Evolutionary conservation across 2,329 filamentous ascomycete species (phyloP).

Genomic region (Curvularia eragrostidis): DNA sequence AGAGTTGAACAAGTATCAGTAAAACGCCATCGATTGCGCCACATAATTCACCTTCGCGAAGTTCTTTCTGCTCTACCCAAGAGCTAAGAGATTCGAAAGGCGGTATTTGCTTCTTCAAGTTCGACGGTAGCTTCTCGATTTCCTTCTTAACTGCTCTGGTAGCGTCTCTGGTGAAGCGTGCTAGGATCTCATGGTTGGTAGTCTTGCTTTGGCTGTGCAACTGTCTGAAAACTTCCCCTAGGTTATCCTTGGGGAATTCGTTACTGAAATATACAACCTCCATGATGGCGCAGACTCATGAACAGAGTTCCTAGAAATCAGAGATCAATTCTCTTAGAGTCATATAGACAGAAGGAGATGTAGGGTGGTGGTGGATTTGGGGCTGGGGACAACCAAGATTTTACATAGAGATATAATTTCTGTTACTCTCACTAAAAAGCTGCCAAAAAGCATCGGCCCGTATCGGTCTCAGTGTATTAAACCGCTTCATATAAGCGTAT

Average conservation of each 20-base stretch:
- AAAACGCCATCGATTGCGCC: constrained; percentile 57
- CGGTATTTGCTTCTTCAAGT: constrained; percentile 41
- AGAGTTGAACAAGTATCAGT: constrained; percentile 52
- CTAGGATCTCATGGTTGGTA: constrained; percentile 45
- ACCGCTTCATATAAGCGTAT: background rate
- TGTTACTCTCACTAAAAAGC: background rate
- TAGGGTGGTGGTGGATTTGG: background rate
- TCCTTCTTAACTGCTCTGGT: constrained; percentile 53
- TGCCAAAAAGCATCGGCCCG: background rate
- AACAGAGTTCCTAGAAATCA: background rate
- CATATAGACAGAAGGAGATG: background rate
- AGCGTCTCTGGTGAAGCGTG: constrained; percentile 52
- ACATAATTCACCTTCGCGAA: constrained; percentile 52
- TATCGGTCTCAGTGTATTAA: background rate
- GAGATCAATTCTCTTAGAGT: background rate
- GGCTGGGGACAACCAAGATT: too few species aligned
- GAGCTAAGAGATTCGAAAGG: constrained; percentile 50
- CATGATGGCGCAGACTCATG: constrained; percentile 20
- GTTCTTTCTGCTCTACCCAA: constrained; percentile 43
- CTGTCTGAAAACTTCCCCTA: constrained; percentile 50
- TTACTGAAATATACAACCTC: constrained; percentile 56
- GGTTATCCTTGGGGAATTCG: constrained; percentile 58
- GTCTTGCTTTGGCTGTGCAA: constrained; percentile 54
- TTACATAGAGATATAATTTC: background rate
- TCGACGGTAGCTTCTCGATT: constrained; percentile 39